Conservation (phyloP, 345 rosid genomes). For the Hibiscus trionum region DNA sequence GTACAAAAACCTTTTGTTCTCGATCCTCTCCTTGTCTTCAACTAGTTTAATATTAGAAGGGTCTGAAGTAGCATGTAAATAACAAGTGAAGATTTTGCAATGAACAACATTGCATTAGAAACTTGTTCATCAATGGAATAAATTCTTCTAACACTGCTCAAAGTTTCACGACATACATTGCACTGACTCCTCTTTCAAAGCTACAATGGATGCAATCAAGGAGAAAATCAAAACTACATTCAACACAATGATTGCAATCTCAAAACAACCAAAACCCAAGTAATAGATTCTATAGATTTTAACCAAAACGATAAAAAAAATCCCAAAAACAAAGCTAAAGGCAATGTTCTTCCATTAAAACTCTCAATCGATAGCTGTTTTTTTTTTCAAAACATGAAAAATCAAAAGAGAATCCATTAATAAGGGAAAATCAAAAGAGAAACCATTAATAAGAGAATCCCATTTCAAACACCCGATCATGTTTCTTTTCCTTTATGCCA, state of each 20-base stretch:
- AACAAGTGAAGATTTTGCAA: background rate
- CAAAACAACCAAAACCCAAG: conserved; percentile 2
- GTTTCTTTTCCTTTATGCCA: no score
- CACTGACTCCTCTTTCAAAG: background rate
- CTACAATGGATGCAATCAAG: conserved; percentile 50
- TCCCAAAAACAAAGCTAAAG: background rate
- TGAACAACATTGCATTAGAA: no score
- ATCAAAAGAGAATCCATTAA: background rate
- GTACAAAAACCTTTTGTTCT: background rate
- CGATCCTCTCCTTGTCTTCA: background rate
- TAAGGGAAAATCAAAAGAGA: no score
- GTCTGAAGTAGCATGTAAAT: background rate
- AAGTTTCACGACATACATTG: background rate
- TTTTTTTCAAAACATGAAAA: no score
- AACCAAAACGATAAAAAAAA: background rate
- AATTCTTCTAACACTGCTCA: conserved; percentile 7
- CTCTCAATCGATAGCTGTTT: background rate
- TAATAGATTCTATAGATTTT: background rate
- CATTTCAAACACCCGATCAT: no score
- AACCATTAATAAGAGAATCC: no score
- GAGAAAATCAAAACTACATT: conserved; percentile 5
- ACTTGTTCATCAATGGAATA: conserved; percentile 47
- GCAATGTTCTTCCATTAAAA: background rate
- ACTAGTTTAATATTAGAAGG: background rate
- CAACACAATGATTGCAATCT: background rate